Evolutionary conservation across 805 yeast genomes (phyloP).

Genomic region (Soucietia sequanensis): DNA sequence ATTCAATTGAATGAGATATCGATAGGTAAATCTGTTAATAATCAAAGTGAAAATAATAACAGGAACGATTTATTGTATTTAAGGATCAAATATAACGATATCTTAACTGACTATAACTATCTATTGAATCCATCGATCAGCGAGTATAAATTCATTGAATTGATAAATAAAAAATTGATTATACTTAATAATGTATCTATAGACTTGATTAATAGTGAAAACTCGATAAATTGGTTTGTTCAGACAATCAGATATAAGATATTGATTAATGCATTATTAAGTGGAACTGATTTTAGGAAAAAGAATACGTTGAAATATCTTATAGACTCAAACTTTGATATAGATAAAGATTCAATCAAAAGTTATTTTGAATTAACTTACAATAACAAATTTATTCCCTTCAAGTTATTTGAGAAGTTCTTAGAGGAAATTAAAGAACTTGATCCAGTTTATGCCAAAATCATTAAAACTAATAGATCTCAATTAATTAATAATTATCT

Average conservation of each 20-base stretch:
- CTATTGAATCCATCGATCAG: constrained; percentile 10
- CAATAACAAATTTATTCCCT: constrained; percentile 14
- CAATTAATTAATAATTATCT: constrained; percentile 20
- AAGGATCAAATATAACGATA: constrained; percentile 30
- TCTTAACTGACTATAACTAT: constrained; percentile 31
- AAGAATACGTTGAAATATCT: constrained; percentile 21
- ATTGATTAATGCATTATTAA: constrained; percentile 27
- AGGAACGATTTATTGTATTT: not conserved
- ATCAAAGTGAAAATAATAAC: not conserved
- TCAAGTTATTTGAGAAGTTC: constrained; percentile 12
- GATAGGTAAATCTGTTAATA: not conserved
- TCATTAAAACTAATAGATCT: not conserved
- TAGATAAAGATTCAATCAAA: constrained; percentile 2
- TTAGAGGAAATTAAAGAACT: constrained; percentile 4
- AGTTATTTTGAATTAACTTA: constrained; percentile 7
- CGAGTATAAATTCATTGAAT: constrained; percentile 18
- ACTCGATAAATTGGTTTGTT: constrained; percentile 11
- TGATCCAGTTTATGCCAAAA: not conserved
- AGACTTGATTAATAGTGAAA: constrained; percentile 34
- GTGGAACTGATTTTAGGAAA: constrained; percentile 35
- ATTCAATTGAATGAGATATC: constrained; percentile 1
- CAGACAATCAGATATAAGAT: constrained; percentile 17
- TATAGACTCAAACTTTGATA: constrained; percentile 1
- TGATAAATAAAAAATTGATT: constrained; percentile 24
- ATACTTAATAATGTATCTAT: constrained; percentile 6